A percentile compares a stretch with the other conserved stretches of the same genome.
Conservation (phyloP, 768 basidiomycete species). For the Hemileccinum impolitum region DNA sequence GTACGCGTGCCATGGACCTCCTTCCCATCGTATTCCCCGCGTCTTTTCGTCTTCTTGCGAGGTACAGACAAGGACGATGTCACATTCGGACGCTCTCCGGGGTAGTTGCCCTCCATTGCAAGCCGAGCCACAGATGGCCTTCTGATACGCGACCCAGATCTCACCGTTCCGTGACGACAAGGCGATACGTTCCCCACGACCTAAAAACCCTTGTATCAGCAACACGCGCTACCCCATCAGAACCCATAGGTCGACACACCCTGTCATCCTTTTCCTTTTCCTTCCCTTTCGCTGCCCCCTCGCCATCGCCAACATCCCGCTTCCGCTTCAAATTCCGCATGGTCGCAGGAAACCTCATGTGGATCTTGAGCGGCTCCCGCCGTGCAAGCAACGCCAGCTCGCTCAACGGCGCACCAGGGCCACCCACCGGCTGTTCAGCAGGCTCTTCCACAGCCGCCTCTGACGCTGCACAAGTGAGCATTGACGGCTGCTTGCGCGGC, state of each 20-base stretch:
- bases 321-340: slow-evolving; percentile 18
- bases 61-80: neutral
- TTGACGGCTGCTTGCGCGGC: no score
- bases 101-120: neutral
- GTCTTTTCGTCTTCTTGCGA: slow-evolving; percentile 4
- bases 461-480: neutral
- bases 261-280: neutral
- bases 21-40: neutral
- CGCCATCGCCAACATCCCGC: neutral
- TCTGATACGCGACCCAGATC: neutral
- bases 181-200: neutral
- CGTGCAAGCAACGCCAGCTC: slow-evolving; percentile 18
- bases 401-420: slow-evolving; percentile 17
- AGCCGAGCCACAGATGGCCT: neutral
- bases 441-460: neutral
- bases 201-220: slow-evolving; percentile 4
- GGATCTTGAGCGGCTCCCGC: slow-evolving; percentile 10
- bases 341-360: slow-evolving; percentile 3
- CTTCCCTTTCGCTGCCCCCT: neutral
- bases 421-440: slow-evolving; percentile 14
- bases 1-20: no score
- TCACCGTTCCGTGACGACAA: neutral
- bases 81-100: neutral
- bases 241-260: slow-evolving; percentile 1
- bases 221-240: no score